Evolutionary conservation across 1,284 basidiomycete species (phyloP), one percentile per base, ranked within the genome.

Genomic region (Volvariella surrecta): DNA sequence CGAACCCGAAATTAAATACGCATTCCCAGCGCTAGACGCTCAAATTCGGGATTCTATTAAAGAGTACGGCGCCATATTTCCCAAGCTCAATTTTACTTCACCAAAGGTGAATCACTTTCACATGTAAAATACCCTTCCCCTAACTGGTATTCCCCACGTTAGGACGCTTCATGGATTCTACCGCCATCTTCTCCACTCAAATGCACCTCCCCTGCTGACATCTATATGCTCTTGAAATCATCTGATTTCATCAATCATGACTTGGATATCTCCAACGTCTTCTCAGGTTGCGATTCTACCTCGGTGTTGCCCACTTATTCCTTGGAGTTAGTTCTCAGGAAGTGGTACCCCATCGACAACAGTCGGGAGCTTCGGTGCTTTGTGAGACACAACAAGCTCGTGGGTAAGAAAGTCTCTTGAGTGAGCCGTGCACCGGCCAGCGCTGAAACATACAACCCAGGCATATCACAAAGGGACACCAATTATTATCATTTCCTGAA

Each of bases 101-200:
- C 92, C 92, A 20, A 83, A 84, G 66, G 92, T 89, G 52, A 42
- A 70, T 28, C 42, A 21, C 15, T 13, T 16, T 4, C 4, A 7
- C 20, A 20, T 37, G 39, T 17, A 38, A 40, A 20, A n/a, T 7
- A n/a, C 44, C 17, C 19, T 22, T 30, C 44, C 34, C 47, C 37
- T 32, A 31, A 47, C 37, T 22, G 39, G n/a, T 30, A 31, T 20
- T 38, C 19, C 11, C 24, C 24, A 28, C 24, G 11, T 28, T 50
- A 94, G 89, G 94, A 98, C 57, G 90, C 93, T 10, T 77, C 86
- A 1, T 98, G 93, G 88, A 81, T 99, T 49, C 71, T 96, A 1
- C 86, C 91, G 1, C 73, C 87, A n/a, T 83, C 84, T 3, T 81
- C 86, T 1, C 90, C 88, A 0, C 67, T 98, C 32, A 86, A 86